These are phyloP conservation scores for Cicer bijugum DNA, from an alignment of 306 rosid genomes.

Conservation along the genomic window DNA sequence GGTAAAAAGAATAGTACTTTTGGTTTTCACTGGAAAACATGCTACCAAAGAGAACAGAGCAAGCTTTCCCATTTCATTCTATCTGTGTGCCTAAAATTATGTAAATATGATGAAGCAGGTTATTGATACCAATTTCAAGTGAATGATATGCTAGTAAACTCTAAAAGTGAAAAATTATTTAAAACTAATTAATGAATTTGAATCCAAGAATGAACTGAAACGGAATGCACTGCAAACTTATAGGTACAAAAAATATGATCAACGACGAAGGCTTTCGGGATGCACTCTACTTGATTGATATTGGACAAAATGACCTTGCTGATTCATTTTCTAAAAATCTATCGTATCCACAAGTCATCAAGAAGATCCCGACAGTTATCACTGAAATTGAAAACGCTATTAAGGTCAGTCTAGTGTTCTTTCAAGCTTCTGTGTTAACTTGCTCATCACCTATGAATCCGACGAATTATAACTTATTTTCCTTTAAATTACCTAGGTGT, in stretches of 20 bases:
- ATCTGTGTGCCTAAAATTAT: not conserved
- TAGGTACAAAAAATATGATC: slow-evolving; percentile 59
- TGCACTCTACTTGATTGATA: slow-evolving; percentile 91
- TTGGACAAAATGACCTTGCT: slow-evolving; percentile 91
- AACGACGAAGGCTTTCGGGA: slow-evolving; percentile 60
- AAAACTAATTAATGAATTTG: slow-evolving; percentile 1
- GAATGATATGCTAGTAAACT: slow-evolving; percentile 18
- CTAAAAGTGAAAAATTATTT: not conserved
- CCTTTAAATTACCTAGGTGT: slow-evolving; percentile 2
- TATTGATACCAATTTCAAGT: slow-evolving; percentile 1
- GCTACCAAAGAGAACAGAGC: too few relatives aligned
- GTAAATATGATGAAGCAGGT: not conserved
- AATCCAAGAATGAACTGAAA: slow-evolving; percentile 33
- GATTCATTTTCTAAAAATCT: slow-evolving; percentile 70
- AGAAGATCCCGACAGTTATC: slow-evolving; percentile 65
- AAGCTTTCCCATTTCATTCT: not conserved
- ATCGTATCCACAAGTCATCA: slow-evolving; percentile 59
- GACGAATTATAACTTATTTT: slow-evolving; percentile 4
- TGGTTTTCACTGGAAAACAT: too few relatives aligned
- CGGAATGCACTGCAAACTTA: slow-evolving; percentile 23
- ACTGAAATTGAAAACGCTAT: slow-evolving; percentile 69
- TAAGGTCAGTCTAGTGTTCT: slow-evolving; percentile 53
- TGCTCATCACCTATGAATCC: not conserved
- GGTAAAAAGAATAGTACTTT: too few relatives aligned
- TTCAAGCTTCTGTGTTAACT: not conserved